Conservation (phyloP, 495 filamentous ascomycete genomes). For the Neurospora sp. region DNA sequence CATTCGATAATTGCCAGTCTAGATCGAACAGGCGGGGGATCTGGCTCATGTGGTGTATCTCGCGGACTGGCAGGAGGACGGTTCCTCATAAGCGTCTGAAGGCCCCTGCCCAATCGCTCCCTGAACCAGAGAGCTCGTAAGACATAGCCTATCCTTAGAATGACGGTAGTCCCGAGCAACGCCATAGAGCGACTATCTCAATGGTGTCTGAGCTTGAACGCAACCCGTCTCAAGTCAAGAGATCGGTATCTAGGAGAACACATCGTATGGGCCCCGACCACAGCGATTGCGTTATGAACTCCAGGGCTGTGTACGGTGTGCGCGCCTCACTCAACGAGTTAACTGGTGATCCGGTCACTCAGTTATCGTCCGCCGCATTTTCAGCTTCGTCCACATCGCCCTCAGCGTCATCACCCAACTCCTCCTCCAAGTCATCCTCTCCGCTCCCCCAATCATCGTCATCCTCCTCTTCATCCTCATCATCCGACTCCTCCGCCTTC, state of each 20-base stretch:
- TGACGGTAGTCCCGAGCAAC: neutral
- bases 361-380: constrained; percentile 2
- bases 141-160: neutral
- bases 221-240: neutral
- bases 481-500: constrained; percentile 34
- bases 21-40: neutral
- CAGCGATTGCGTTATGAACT: neutral
- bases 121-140: neutral
- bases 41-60: neutral
- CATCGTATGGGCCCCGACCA: neutral
- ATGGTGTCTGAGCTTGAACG: neutral
- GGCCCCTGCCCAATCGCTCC: neutral
- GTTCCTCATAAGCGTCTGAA: neutral
- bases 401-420: constrained; percentile 2
- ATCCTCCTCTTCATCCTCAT: constrained; percentile 23
- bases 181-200: neutral
- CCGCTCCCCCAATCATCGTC: constrained; percentile 12
- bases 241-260: neutral
- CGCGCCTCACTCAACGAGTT: neutral
- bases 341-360: neutral
- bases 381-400: constrained; percentile 1
- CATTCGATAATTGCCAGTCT: neutral
- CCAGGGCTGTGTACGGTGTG: neutral
- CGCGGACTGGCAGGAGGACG: neutral
- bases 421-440: constrained; percentile 1